These are phyloP conservation scores for Calocybe indica DNA, from an alignment of 768 basidiomycete species.

Conservation along the genomic window DNA sequence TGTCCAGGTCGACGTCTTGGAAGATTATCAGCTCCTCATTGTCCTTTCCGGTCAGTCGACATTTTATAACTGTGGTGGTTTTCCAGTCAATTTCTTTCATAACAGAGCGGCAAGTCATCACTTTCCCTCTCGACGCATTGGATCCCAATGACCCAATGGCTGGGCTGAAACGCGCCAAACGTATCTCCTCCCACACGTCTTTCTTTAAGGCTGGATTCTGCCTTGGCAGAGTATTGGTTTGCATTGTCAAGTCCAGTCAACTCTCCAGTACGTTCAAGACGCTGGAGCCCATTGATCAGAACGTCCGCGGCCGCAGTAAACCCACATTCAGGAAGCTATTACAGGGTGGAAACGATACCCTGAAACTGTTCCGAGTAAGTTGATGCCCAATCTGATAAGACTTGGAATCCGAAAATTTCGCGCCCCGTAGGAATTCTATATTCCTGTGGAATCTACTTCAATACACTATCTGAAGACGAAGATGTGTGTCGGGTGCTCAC, in stretches of 20 bases:
- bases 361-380: slow-evolving; percentile 82
- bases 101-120: slow-evolving; percentile 89
- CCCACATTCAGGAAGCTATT: slow-evolving; percentile 93
- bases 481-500: slow-evolving; percentile 94
- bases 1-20: slow-evolving; percentile 91
- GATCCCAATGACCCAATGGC: slow-evolving; percentile 87
- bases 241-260: slow-evolving; percentile 94
- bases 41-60: slow-evolving; percentile 84
- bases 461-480: slow-evolving; percentile 97
- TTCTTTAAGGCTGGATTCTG: slow-evolving; percentile 98
- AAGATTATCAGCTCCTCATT: slow-evolving; percentile 91
- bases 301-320: slow-evolving; percentile 67
- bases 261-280: slow-evolving; percentile 97
- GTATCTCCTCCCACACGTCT: slow-evolving; percentile 92
- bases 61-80: background rate
- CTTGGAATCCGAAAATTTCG: slow-evolving; percentile 1
- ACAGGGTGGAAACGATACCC: slow-evolving; percentile 91
- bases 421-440: slow-evolving; percentile 84
- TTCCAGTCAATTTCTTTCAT: slow-evolving; percentile 2
- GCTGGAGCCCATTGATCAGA: slow-evolving; percentile 93
- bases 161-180: slow-evolving; percentile 89
- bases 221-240: slow-evolving; percentile 85
- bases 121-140: slow-evolving; percentile 90
- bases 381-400: background rate
- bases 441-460: slow-evolving; percentile 94